These are phyloP conservation scores for Teunomyces panamensis DNA, from an alignment of 805 yeast genomes.

Conservation along the genomic window DNA sequence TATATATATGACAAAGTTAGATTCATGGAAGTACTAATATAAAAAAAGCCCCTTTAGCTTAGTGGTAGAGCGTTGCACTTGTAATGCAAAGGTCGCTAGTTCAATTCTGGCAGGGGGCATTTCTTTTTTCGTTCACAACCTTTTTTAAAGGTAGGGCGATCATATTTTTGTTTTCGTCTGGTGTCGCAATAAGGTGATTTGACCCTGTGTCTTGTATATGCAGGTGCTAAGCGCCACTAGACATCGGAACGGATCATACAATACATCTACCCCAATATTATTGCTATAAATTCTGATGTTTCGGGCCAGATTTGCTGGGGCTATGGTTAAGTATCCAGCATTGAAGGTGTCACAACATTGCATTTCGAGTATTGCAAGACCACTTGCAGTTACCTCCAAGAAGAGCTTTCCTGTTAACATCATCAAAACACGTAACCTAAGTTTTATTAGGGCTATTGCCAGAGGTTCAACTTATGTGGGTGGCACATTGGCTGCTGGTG, in stretches of 20 bases:
- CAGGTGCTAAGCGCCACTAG: conserved; percentile 1
- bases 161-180: too few relatives aligned
- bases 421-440: conserved; percentile 25
- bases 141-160: neutral
- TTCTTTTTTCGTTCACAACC: neutral
- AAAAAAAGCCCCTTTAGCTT: conserved; percentile 82
- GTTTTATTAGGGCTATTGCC: conserved; percentile 48
- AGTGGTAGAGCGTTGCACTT: conserved; percentile 99
- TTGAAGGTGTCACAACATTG: neutral
- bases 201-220: neutral
- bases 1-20: neutral
- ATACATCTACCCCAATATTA: neutral
- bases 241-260: neutral
- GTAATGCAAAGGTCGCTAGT: conserved; percentile 69
- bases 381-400: neutral
- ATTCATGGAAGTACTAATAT: neutral
- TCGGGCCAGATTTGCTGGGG: neutral
- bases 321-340: neutral
- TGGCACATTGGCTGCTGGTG: conserved; percentile 91
- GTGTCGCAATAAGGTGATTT: neutral
- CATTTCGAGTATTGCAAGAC: neutral
- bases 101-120: conserved; percentile 39
- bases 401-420: neutral
- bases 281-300: neutral
- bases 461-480: conserved; percentile 72